Percentiles rank a stretch among this genome's conserved stretches.
These are phyloP conservation scores for Acanthamoeba triangularis DNA, from an alignment of 208 protist species.

Conservation along the genomic window DNA sequence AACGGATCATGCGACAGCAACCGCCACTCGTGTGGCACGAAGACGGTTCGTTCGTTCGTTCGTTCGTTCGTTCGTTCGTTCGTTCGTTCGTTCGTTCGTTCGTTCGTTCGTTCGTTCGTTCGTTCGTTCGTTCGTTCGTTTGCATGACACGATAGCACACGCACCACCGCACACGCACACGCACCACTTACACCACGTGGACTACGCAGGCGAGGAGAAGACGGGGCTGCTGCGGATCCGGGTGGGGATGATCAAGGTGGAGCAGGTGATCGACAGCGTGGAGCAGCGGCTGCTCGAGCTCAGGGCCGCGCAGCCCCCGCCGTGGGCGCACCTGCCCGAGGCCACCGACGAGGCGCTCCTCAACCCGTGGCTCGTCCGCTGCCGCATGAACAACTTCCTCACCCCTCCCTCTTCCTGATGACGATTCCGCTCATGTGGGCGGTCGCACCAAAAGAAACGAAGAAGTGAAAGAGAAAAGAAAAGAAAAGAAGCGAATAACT, in stretches of 20 bases:
- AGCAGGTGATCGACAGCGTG: slow-evolving; percentile 30
- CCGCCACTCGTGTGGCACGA: slow-evolving; percentile 56
- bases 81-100: no score
- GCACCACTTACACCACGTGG: not conserved
- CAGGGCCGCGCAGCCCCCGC: not conserved
- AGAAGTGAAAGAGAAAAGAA: no score
- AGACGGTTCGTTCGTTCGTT: not conserved
- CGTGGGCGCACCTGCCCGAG: slow-evolving; percentile 26
- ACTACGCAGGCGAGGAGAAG: not conserved
- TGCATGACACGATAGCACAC: no score
- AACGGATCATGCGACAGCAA: not conserved
- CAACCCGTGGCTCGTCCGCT: slow-evolving; percentile 26
- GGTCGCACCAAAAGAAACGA: no score
- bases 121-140: not conserved
- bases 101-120: no score
- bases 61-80: no score
- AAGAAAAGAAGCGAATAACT: no score
- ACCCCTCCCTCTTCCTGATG: not conserved
- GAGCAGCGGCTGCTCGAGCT: not conserved
- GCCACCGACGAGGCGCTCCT: not conserved
- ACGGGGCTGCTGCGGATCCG: slow-evolving; percentile 37
- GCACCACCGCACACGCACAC: not conserved
- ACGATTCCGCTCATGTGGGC: no score
- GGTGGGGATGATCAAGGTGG: slow-evolving; percentile 50
- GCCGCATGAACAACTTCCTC: slow-evolving; percentile 31